Conservation (phyloP, 192 early-diverging fungal genomes). For the Backusella tarrabulga region DNA sequence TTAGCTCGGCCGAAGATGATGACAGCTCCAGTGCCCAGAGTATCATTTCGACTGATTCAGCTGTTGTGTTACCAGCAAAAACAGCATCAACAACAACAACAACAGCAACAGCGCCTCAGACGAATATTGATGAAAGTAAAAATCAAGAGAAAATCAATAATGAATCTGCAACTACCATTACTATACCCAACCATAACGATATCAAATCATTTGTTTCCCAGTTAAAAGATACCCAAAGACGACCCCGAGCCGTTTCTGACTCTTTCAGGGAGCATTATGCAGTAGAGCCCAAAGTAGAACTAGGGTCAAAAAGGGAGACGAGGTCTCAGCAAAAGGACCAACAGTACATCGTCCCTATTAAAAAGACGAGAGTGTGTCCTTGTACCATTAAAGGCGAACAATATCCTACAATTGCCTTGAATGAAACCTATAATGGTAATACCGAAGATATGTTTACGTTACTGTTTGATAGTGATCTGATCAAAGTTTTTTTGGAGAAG, state of each 20-base stretch:
- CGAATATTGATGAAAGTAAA: neutral
- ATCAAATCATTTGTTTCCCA: conserved; percentile 1
- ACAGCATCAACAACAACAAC: no score
- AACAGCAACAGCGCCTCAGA: neutral
- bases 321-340: neutral
- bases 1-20: neutral
- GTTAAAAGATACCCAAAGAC: neutral
- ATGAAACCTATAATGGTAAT: conserved; percentile 41
- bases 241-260: conserved; percentile 16
- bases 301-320: neutral
- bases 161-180: neutral
- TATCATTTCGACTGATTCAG: neutral
- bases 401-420: conserved; percentile 40
- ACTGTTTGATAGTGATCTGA: conserved; percentile 49
- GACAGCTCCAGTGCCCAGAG: conserved; percentile 3
- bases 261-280: conserved; percentile 8
- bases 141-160: neutral
- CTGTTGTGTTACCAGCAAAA: neutral
- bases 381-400: conserved; percentile 47
- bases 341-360: neutral
- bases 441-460: conserved; percentile 46
- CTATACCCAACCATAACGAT: neutral
- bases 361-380: conserved; percentile 35
- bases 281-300: neutral
- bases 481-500: conserved; percentile 39